Conservation (phyloP, 1,139 yeast genomes). For the Nakaseomyces sp. region DNA sequence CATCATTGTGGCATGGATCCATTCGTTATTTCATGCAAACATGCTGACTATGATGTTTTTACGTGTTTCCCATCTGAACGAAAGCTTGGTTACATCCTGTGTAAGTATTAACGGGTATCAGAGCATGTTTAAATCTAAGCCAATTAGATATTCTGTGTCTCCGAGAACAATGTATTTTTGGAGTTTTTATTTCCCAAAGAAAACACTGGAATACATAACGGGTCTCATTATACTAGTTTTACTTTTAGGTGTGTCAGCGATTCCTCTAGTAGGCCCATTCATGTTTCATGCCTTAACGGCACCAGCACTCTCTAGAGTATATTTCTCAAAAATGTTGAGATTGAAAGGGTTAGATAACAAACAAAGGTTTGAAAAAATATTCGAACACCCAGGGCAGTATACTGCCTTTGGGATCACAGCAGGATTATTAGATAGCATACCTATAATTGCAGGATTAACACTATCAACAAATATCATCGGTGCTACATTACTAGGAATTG, state of each 20-base stretch:
- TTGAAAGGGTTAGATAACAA: slow-evolving; percentile 20
- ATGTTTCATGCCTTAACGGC: slow-evolving; percentile 20
- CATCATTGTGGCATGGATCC: slow-evolving; percentile 22
- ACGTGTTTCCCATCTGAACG: slow-evolving; percentile 23
- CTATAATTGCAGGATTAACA: slow-evolving; percentile 26
- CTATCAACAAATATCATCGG: slow-evolving; percentile 25
- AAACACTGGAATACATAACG: slow-evolving; percentile 17
- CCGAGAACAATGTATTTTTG: slow-evolving; percentile 23
- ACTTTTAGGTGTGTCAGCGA: slow-evolving; percentile 19
- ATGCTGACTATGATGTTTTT: slow-evolving; percentile 27
- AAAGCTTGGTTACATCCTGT: slow-evolving; percentile 14
- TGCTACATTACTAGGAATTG: slow-evolving; percentile 24
- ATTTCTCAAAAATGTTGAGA: slow-evolving; percentile 20
- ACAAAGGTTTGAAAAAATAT: slow-evolving; percentile 20
- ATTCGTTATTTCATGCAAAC: slow-evolving; percentile 27
- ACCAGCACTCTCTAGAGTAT: slow-evolving; percentile 25
- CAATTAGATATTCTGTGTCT: slow-evolving; percentile 26
- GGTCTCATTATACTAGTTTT: slow-evolving; percentile 12
- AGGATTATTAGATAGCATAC: slow-evolving; percentile 23
- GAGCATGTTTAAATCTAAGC: slow-evolving; percentile 9
- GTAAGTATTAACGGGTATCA: slow-evolving; percentile 13
- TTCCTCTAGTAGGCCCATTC: slow-evolving; percentile 29
- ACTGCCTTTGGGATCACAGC: slow-evolving; percentile 27
- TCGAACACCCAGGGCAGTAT: slow-evolving; percentile 24
- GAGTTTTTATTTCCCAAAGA: slow-evolving; percentile 25